Conservation (phyloP, 1,139 yeast species). For the Lodderomyces parapsilosis region DNA sequence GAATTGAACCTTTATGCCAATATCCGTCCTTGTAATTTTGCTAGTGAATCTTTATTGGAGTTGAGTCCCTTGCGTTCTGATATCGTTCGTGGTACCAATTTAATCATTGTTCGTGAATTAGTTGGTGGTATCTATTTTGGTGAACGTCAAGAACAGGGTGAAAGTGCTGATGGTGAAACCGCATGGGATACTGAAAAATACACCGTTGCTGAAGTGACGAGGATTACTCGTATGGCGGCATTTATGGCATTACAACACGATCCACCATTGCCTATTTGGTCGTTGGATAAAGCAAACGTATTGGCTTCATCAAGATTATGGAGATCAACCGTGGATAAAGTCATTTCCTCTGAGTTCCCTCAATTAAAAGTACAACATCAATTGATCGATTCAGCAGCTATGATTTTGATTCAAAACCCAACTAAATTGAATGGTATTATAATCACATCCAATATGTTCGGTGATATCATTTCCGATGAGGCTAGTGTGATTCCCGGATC, state of each 20-base stretch:
- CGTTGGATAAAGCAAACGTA: conserved; percentile 95
- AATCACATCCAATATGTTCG: conserved; percentile 94
- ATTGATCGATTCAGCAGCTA: conserved; percentile 96
- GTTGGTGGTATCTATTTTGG: conserved; percentile 99
- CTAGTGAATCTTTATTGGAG: conserved; percentile 78
- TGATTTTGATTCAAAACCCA: conserved; percentile 91
- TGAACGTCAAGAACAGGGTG: conserved; percentile 88
- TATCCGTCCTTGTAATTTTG: conserved; percentile 94
- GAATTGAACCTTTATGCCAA: conserved; percentile 93
- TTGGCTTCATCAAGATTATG: conserved; percentile 94
- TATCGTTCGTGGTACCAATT: conserved; percentile 84
- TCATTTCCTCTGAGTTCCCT: conserved; percentile 86
- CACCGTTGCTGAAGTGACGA: conserved; percentile 84
- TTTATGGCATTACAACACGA: conserved; percentile 88
- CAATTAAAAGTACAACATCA: conserved; percentile 84
- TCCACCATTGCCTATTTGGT: conserved; percentile 95
- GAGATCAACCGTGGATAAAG: conserved; percentile 89
- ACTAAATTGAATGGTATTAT: conserved; percentile 87
- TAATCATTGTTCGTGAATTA: conserved; percentile 89
- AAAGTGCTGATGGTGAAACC: conserved; percentile 55
- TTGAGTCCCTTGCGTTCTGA: conserved; percentile 85
- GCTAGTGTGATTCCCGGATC: conserved; percentile 98
- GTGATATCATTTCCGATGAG: conserved; percentile 96
- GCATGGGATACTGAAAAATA: conserved; percentile 96
- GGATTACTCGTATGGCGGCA: conserved; percentile 98